Evolutionary conservation across 1,284 basidiomycete genomes (phyloP).

Genomic region (Cystobasidium slooffiae): DNA sequence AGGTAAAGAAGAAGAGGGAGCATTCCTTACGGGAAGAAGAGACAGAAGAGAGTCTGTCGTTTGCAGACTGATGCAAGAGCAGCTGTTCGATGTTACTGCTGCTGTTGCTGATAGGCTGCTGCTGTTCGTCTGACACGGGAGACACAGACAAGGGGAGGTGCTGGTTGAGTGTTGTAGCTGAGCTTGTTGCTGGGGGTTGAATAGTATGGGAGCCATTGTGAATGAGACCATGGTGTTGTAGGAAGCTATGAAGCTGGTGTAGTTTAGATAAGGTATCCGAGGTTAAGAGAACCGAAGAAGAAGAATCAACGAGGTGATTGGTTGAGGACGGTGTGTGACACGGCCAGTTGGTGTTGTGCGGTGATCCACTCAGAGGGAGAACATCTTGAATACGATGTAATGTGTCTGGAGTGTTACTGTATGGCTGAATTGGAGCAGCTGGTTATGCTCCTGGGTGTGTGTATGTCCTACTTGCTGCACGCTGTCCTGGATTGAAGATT

Average conservation of each 20-base stretch:
- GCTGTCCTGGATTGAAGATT: not conserved
- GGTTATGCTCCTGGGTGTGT: not conserved
- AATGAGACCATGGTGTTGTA: slow-evolving; percentile 19
- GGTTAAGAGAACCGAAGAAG: not conserved
- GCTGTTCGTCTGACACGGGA: not conserved
- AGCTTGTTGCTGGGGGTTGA: slow-evolving; percentile 4
- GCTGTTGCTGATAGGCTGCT: not conserved
- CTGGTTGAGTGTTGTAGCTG: not conserved
- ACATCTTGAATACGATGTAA: slow-evolving; percentile 15
- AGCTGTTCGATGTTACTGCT: not conserved
- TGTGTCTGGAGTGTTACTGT: not conserved
- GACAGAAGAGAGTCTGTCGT: slow-evolving; percentile 10
- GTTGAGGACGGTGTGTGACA: not conserved
- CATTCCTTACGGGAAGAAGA: slow-evolving; percentile 8
- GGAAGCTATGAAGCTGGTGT: slow-evolving; percentile 15
- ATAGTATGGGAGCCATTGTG: slow-evolving; percentile 15
- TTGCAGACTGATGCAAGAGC: not conserved
- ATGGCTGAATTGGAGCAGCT: slow-evolving; percentile 16
- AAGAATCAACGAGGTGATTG: not conserved
- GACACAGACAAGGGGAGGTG: not conserved
- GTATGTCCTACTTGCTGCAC: not conserved
- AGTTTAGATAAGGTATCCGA: slow-evolving; percentile 15
- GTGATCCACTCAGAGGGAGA: slow-evolving; percentile 3
- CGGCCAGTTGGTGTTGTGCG: not conserved
- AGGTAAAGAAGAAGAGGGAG: slow-evolving; percentile 1